Percentiles rank a stretch among this genome's conserved stretches.
phyloP scores from a whole-genome alignment of 2,329 filamentous ascomycete genomes.

The Ascochyta pisi region DNA sequence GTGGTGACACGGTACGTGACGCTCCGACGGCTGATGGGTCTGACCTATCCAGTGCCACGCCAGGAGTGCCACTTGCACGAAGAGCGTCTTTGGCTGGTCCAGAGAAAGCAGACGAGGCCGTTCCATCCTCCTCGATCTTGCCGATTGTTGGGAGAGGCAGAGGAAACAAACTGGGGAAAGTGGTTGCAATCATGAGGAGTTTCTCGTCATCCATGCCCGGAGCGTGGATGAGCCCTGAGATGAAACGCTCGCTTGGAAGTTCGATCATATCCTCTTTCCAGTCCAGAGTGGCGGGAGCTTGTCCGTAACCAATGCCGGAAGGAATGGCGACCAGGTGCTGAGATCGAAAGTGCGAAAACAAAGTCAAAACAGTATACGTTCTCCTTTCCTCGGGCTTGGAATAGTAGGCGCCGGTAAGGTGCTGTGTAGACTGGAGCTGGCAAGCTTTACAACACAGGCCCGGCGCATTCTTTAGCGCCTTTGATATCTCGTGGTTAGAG shows the following conservation, averaged over 20 bases:
- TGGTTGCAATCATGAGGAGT: constrained; percentile 58
- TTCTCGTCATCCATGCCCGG: constrained; percentile 65
- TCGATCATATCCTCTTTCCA: constrained; percentile 69
- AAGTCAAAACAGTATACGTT: constrained; percentile 57
- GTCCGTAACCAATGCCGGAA: constrained; percentile 32
- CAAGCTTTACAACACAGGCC: constrained; percentile 55
- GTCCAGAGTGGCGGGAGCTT: constrained; percentile 47
- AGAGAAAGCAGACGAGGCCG: constrained; percentile 38
- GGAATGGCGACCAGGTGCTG: constrained; percentile 54
- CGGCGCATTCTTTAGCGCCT: constrained; percentile 52
- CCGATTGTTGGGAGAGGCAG: constrained; percentile 54
- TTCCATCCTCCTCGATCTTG: constrained; percentile 39
- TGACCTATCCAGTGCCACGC: constrained; percentile 28
- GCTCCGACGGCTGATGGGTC: constrained; percentile 28
- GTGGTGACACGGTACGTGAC: constrained; percentile 40
- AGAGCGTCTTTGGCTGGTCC: constrained; percentile 39
- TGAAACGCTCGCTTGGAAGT: constrained; percentile 60
- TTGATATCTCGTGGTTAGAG: constrained; percentile 50
- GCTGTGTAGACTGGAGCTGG: constrained; percentile 37
- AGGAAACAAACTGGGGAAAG: constrained; percentile 57
- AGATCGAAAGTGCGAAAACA: constrained; percentile 67
- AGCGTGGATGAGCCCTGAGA: constrained; percentile 58
- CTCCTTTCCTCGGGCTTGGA: constrained; percentile 49
- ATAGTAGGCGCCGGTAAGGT: constrained; percentile 41
- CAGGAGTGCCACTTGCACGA: constrained; percentile 25